A percentile compares a stretch with the other conserved stretches of the same genome.
These are phyloP conservation scores for Monosporascus sp. DNA, from an alignment of 2,329 filamentous ascomycete genomes.

Conservation along the genomic window DNA sequence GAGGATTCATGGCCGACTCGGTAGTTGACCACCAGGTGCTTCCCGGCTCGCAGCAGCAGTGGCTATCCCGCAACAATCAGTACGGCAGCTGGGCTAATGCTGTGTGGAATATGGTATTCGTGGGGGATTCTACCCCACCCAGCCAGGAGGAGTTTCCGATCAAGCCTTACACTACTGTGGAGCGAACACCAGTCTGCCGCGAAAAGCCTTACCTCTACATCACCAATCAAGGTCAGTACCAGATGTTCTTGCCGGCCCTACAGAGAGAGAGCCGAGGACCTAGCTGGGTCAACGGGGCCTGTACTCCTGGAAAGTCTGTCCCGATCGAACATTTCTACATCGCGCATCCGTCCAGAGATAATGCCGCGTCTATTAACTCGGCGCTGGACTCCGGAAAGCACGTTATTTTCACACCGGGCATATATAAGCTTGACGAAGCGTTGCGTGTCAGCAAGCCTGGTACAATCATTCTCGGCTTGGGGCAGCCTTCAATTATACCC, in stretches of 20 bases:
- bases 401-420: conserved; percentile 26
- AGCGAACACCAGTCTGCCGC: conserved; percentile 23
- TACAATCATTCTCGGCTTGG: conserved; percentile 27
- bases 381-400: conserved; percentile 24
- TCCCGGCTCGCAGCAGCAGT: conserved; percentile 30
- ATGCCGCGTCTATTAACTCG: conserved; percentile 20
- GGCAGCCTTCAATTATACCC: conserved; percentile 26
- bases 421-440: conserved; percentile 24
- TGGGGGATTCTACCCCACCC: conserved; percentile 25
- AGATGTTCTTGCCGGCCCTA: conserved; percentile 25
- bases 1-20: conserved; percentile 29
- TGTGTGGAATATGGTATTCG: conserved; percentile 31
- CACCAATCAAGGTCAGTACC: conserved; percentile 17
- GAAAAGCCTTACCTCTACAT: conserved; percentile 28
- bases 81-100: conserved; percentile 29
- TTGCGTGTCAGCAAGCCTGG: conserved; percentile 17
- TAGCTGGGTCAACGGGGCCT: conserved; percentile 19
- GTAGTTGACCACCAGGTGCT: conserved; percentile 25
- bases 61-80: conserved; percentile 28
- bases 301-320: conserved; percentile 23
- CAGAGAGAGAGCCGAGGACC: conserved; percentile 22
- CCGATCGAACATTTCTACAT: conserved; percentile 24
- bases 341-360: conserved; percentile 16
- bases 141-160: conserved; percentile 21
- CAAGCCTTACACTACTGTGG: conserved; percentile 25